Conservation (phyloP, 2,329 filamentous ascomycete species). For the Penicillium occitanis region DNA sequence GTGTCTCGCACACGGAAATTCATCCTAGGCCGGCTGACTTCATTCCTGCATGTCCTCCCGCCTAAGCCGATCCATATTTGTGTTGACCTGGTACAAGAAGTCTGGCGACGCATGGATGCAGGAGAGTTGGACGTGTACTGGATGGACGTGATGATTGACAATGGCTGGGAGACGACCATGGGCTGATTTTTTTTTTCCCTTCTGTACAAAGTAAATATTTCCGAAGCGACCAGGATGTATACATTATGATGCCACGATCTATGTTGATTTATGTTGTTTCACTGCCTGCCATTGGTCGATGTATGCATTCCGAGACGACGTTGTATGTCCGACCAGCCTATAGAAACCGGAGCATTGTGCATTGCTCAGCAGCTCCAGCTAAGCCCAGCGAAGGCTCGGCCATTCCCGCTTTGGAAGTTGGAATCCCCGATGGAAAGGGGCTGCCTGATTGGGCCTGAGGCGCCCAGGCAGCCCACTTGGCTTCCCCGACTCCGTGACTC, state of each 20-base stretch:
- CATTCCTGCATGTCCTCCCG: conserved; percentile 48
- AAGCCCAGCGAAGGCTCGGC: not conserved
- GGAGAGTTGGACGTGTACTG: conserved; percentile 51
- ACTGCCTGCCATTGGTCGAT: not conserved
- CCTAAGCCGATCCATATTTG: conserved; percentile 54
- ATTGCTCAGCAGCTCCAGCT: conserved; percentile 4
- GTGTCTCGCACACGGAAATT: conserved; percentile 51
- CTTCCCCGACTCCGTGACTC: not conserved
- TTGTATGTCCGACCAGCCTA: not conserved
- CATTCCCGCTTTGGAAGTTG: not conserved
- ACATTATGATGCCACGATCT: not conserved
- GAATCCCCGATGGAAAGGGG: not conserved
- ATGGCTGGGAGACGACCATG: conserved; percentile 58
- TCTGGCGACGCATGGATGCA: conserved; percentile 54
- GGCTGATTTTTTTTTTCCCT: conserved; percentile 33
- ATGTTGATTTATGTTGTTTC: not conserved
- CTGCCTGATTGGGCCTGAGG: not conserved
- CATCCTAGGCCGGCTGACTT: conserved; percentile 51
- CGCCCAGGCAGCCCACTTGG: not conserved
- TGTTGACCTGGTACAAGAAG: conserved; percentile 53
- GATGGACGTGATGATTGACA: conserved; percentile 59
- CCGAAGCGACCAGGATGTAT: conserved; percentile 13
- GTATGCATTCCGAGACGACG: not conserved
- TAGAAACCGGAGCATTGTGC: not conserved
- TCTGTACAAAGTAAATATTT: conserved; percentile 6